Evolutionary conservation across 805 yeast genomes (phyloP).

Genomic region (Suhomyces faveliae): DNA sequence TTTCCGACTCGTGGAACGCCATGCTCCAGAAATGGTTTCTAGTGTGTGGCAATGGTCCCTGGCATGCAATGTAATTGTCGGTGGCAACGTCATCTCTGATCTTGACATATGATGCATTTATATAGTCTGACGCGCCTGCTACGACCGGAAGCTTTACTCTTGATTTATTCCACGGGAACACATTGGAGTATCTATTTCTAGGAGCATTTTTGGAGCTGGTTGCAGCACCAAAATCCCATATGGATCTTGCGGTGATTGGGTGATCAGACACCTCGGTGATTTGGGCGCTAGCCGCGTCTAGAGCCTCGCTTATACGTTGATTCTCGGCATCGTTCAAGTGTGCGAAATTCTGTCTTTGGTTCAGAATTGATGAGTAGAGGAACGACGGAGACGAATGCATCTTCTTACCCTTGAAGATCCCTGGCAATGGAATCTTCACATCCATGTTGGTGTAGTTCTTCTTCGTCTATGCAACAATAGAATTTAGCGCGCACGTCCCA

Average conservation of each 20-base stretch:
- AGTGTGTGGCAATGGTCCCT: slow-evolving; percentile 55
- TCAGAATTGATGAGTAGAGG: slow-evolving; percentile 6
- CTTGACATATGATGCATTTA: slow-evolving; percentile 38
- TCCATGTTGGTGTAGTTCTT: not conserved
- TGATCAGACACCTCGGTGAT: not conserved
- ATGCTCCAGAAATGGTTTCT: slow-evolving; percentile 51
- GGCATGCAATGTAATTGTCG: slow-evolving; percentile 61
- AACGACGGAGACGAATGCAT: slow-evolving; percentile 10
- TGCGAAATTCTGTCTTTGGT: slow-evolving; percentile 13
- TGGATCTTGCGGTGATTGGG: not conserved
- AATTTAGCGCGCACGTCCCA: not conserved
- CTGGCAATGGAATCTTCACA: slow-evolving; percentile 3
- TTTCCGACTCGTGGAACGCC: slow-evolving; percentile 36
- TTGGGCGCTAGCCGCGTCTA: slow-evolving; percentile 3
- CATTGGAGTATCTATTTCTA: slow-evolving; percentile 39
- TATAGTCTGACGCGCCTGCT: slow-evolving; percentile 27
- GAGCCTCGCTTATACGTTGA: slow-evolving; percentile 3
- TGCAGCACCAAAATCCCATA: slow-evolving; percentile 9
- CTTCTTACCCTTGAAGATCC: not conserved
- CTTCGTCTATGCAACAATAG: not conserved
- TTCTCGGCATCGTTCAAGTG: slow-evolving; percentile 10
- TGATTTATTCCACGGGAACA: slow-evolving; percentile 40
- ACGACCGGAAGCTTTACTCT: slow-evolving; percentile 30
- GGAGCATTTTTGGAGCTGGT: slow-evolving; percentile 3
- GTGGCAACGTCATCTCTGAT: not conserved